Evolutionary conservation across 1,284 basidiomycete species (phyloP), one percentile per base, ranked within the genome.

Genomic region (Trichosporon asahii): DNA sequence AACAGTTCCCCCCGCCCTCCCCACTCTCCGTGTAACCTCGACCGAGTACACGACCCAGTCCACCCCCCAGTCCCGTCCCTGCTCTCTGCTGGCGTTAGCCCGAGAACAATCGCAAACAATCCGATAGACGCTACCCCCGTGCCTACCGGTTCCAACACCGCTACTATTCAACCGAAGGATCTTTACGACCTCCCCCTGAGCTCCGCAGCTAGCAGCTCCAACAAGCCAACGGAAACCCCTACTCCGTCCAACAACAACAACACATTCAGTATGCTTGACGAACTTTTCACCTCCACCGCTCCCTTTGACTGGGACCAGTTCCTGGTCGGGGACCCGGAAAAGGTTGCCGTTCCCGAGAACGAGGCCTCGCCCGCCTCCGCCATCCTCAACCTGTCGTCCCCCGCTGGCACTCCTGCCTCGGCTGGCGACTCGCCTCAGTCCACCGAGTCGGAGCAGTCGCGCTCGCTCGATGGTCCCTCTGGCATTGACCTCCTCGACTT

Each of bases 361-460:
- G 70, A 70, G 44, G 25, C 33, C 31, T 63, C 65, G 2, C 68
- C 67, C 11, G 68, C 70, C 8, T 68, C 70, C 21, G 70, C 70
- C n/a, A 65, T 66, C 40, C 67, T 72, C 25, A 40, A 46, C 15
- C 66, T 70, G 4, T 25, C 67, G 11, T 69, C 68, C 21, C 65
- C 66, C 57, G 46, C 65, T 6, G 44, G 44, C 55, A 61, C 72
- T 8, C 72, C 72, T 14, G 70, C 70, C 11, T 73, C 72, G 23
- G 70, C 66, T 27, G 46, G 25, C n/a, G 40, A 65, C 35, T 57
- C 73, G 21, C 70, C 70, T 60, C 68, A 69, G 40, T 78, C 77
- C 27, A 79, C 77, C 68, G 78, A 79, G 72, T 80, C 79, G 1
- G 76, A 79, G 68, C 75, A 76, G 69, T 77, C 76, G 53, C 74